Percentiles rank a stretch among this genome's conserved stretches.
phyloP scores from a whole-genome alignment of 192 early-diverging fungal genomes.

The Backusella luteola region DNA sequence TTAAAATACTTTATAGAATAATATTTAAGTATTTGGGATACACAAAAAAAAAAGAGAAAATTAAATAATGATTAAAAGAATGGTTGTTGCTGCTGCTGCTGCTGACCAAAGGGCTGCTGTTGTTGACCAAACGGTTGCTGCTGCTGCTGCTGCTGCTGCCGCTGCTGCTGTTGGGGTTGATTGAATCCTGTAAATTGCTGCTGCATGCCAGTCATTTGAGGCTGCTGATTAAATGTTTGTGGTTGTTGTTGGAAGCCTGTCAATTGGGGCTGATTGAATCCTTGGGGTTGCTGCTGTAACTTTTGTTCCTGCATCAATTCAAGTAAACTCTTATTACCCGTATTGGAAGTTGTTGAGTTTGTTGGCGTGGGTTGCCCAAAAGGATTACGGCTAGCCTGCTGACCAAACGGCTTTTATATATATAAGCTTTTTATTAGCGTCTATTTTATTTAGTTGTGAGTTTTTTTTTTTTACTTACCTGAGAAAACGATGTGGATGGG shows the following conservation, averaged over 20 bases:
- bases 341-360: neutral
- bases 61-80: conserved; percentile 5
- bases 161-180: neutral
- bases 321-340: conserved; percentile 24
- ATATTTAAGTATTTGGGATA: neutral
- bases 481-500: conserved; percentile 7
- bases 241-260: conserved; percentile 15
- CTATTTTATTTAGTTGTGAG: neutral
- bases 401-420: conserved; percentile 22
- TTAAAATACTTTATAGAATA: conserved; percentile 5
- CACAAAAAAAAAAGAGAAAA: neutral
- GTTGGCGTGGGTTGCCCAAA: conserved; percentile 23
- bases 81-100: neutral
- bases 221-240: conserved; percentile 20
- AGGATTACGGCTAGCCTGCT: conserved; percentile 28
- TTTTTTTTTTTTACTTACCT: conserved; percentile 9
- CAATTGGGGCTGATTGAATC: conserved; percentile 23
- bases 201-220: conserved; percentile 23
- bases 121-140: neutral
- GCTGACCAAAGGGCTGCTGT: conserved; percentile 14
- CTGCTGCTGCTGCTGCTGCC: neutral
- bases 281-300: conserved; percentile 10
- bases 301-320: conserved; percentile 36
- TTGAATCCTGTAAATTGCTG: neutral
- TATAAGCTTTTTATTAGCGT: conserved; percentile 3